Evolutionary conservation across 208 protist genomes (phyloP).

Genomic region (Trypanosoma theileri): DNA sequence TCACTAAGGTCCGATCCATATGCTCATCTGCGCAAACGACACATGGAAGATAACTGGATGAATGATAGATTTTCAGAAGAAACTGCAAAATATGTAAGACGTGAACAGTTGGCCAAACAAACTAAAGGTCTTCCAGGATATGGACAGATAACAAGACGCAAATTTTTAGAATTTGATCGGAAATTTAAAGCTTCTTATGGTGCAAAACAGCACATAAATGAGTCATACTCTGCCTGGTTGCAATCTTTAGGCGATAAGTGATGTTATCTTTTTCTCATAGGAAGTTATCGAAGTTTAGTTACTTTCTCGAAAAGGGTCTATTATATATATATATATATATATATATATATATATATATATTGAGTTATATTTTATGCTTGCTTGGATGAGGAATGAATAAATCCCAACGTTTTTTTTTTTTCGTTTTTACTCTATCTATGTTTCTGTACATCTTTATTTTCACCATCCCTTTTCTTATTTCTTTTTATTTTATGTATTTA

Average conservation of each 20-base stretch:
- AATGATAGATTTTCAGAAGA: conserved; percentile 88
- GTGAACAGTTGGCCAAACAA: conserved; percentile 70
- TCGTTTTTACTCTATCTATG: background rate
- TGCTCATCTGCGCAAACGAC: conserved; percentile 83
- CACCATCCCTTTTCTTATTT: background rate
- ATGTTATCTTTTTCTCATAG: background rate
- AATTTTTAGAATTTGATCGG: conserved; percentile 80
- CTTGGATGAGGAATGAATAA: too few relatives aligned
- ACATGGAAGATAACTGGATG: conserved; percentile 92
- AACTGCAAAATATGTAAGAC: conserved; percentile 67
- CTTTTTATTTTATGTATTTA: background rate
- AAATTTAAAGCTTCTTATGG: conserved; percentile 57
- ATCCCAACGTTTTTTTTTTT: background rate
- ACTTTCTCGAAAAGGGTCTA: background rate
- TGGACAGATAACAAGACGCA: conserved; percentile 59
- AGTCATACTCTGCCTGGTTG: conserved; percentile 84
- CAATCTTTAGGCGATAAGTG: conserved; percentile 32
- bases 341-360: too few relatives aligned
- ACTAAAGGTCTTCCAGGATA: conserved; percentile 82
- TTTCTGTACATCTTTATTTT: conserved; percentile 3
- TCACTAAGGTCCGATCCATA: conserved; percentile 81
- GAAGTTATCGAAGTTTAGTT: background rate
- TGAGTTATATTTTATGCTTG: too few relatives aligned
- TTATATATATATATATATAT: too few relatives aligned
- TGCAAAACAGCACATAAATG: conserved; percentile 73